These are phyloP conservation scores for Neofusicoccum kwambonambiense DNA, from an alignment of 2,329 filamentous ascomycete genomes.

Conservation along the genomic window DNA sequence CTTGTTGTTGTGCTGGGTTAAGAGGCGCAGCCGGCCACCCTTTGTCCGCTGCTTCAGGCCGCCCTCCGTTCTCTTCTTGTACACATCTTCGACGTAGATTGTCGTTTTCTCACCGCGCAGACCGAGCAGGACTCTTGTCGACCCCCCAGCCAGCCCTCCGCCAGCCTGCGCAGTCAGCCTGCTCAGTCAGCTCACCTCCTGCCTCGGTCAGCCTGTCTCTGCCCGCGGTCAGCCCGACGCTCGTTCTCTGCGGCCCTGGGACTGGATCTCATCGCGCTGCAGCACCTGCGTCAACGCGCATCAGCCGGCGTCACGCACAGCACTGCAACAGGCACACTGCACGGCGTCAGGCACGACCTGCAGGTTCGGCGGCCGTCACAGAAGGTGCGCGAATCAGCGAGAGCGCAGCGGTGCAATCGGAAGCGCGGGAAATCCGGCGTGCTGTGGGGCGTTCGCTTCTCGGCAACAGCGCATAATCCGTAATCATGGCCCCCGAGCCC, in stretches of 20 bases:
- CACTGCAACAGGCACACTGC: neutral
- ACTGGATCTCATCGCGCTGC: conserved; percentile 2
- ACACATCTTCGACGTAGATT: neutral
- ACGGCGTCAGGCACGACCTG: conserved; percentile 12
- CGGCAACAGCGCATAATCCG: conserved; percentile 7
- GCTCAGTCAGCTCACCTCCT: too few relatives aligned
- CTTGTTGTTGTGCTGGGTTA: neutral
- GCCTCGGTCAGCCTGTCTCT: too few relatives aligned
- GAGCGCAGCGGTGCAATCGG: neutral
- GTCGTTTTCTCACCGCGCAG: neutral
- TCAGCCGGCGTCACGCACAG: neutral
- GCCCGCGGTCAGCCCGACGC: too few relatives aligned
- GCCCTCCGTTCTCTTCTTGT: neutral
- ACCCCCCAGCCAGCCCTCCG: neutral
- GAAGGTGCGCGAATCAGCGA: neutral
- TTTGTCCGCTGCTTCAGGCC: neutral
- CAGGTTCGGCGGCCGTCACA: neutral
- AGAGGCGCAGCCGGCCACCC: neutral
- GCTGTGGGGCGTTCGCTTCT: too few relatives aligned
- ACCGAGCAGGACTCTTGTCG: conserved; percentile 10
- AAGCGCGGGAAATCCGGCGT: neutral
- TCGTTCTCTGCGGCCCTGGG: neutral
- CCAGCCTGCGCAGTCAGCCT: neutral
- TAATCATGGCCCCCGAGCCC: neutral
- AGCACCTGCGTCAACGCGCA: neutral